A percentile compares a stretch with the other conserved stretches of the same genome.
These are phyloP conservation scores for Cyclotella choctawhatcheeana DNA, from an alignment of 108 stramenopile species.

Conservation along the genomic window DNA sequence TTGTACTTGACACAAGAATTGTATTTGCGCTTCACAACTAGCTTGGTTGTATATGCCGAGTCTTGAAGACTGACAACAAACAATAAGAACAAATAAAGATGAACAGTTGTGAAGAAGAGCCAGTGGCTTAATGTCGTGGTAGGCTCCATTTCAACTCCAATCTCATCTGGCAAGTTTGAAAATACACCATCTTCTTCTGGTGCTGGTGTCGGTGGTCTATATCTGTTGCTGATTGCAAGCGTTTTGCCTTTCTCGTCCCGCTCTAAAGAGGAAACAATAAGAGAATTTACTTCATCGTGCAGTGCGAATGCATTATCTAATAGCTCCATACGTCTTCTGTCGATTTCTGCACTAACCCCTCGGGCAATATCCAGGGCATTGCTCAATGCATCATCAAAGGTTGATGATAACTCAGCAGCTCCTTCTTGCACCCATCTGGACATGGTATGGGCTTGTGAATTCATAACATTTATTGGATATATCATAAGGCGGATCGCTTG, in stretches of 20 bases:
- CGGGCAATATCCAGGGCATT: conserved; percentile 31
- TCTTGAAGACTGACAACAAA: conserved; percentile 83
- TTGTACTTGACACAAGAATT: not conserved
- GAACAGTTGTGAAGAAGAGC: conserved; percentile 71
- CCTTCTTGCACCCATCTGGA: conserved; percentile 49
- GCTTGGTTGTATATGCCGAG: conserved; percentile 54
- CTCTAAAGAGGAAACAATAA: conserved; percentile 33
- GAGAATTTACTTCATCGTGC: conserved; percentile 38
- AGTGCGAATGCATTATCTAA: conserved; percentile 36
- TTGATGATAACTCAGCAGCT: conserved; percentile 33
- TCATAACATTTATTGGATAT: conserved; percentile 35
- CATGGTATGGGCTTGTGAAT: conserved; percentile 31
- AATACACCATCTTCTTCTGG: conserved; percentile 19
- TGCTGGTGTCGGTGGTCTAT: not conserved
- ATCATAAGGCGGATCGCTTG: conserved; percentile 36
- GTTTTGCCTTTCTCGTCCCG: conserved; percentile 21
- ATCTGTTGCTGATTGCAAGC: conserved; percentile 30
- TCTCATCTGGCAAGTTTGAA: conserved; percentile 64
- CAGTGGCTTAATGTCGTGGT: conserved; percentile 69
- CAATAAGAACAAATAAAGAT: conserved; percentile 78
- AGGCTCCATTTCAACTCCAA: conserved; percentile 71
- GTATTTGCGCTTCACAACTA: conserved; percentile 49
- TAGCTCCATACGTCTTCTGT: conserved; percentile 37
- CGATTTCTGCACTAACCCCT: conserved; percentile 37
- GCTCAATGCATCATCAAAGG: conserved; percentile 26